phyloP scores from a whole-genome alignment of 2,329 filamentous ascomycete genomes.

The Ambrosiella cleistominuta region DNA sequence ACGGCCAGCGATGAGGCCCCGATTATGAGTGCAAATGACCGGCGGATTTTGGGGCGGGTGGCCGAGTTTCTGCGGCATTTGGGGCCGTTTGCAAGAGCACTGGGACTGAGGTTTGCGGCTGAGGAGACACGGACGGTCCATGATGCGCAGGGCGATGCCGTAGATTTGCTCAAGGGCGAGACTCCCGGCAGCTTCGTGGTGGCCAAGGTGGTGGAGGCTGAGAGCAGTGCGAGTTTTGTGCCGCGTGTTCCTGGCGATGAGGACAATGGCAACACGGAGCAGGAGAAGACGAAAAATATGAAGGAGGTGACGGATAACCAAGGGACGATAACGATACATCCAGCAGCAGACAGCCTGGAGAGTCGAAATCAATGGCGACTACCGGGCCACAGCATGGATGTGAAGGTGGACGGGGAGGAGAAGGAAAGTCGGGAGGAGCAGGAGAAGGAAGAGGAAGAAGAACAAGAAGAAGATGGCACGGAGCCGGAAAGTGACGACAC shows the following conservation, averaged over 20 bases:
- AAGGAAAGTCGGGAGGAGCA: not conserved
- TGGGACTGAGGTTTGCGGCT: not conserved
- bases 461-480: not conserved
- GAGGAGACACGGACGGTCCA: not conserved
- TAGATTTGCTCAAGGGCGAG: slow-evolving; percentile 4
- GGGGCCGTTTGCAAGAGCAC: not conserved
- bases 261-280: not conserved
- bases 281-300: not conserved
- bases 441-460: slow-evolving; percentile 3
- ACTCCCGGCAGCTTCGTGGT: slow-evolving; percentile 8
- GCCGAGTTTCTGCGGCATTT: not conserved
- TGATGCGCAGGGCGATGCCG: slow-evolving; percentile 7
- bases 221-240: slow-evolving; percentile 1
- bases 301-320: not conserved
- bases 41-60: not conserved
- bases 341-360: not conserved
- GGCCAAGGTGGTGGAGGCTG: not conserved
- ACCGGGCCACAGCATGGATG: not conserved
- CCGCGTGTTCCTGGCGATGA: slow-evolving; percentile 1
- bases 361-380: slow-evolving; percentile 5
- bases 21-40: not conserved
- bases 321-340: not conserved
- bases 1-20: not conserved
- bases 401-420: not conserved
- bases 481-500: not conserved